Percentiles rank a stretch among this genome's conserved stretches.
Conservation (phyloP, 23 red algal species). For the Gracilaria vermiculophylla region DNA sequence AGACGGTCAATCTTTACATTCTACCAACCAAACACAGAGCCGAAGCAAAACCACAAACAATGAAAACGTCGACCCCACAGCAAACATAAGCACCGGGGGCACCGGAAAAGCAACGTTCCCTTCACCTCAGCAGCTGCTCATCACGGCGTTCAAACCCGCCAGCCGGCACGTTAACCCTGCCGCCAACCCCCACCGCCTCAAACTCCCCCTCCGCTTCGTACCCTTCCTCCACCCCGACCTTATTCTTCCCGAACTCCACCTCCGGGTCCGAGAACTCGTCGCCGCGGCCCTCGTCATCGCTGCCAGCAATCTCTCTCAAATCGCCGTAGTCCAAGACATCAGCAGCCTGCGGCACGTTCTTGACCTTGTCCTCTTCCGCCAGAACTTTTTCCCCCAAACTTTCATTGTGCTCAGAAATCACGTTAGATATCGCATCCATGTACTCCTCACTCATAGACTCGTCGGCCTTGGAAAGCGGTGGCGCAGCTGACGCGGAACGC, state of each 20-base stretch:
- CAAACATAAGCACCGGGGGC: neutral
- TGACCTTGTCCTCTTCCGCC: neutral
- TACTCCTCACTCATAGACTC: conserved; percentile 19
- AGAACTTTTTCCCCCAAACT: neutral
- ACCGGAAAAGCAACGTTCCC: conserved; percentile 5
- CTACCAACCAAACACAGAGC: neutral
- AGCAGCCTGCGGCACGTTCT: neutral
- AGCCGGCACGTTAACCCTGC: neutral
- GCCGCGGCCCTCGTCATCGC: neutral
- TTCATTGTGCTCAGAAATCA: neutral
- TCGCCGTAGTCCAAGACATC: neutral
- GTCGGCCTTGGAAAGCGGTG: neutral
- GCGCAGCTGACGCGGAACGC: neutral
- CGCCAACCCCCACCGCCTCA: neutral
- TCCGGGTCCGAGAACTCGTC: neutral
- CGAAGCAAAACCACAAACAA: neutral
- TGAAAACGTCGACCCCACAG: neutral
- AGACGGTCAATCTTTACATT: neutral
- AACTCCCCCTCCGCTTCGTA: conserved; percentile 6
- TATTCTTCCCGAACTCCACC: neutral
- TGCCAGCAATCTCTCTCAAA: neutral
- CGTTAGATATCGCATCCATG: neutral
- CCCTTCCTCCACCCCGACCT: neutral
- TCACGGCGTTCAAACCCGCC: neutral
- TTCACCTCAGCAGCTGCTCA: neutral